Conservation (phyloP, 2,329 filamentous ascomycete species). For the Hypoxylon sp. region DNA sequence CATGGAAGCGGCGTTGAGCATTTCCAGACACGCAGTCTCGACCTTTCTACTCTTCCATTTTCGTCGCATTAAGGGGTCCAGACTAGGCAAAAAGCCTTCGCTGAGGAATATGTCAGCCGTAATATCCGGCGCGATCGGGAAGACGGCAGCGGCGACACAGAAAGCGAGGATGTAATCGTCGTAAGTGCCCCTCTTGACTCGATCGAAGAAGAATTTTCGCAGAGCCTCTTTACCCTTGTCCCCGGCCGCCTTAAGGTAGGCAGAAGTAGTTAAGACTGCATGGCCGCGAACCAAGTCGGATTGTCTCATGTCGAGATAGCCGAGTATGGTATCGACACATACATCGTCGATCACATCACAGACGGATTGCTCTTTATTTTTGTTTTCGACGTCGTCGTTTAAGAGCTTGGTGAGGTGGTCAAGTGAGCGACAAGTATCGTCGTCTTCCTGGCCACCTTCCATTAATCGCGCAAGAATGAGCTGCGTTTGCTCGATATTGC, state of each 20-base stretch:
- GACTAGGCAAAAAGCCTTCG: conserved; percentile 84
- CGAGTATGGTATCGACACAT: conserved; percentile 86
- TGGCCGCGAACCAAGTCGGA: conserved; percentile 80
- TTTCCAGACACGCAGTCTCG: conserved; percentile 86
- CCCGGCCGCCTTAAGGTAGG: conserved; percentile 83
- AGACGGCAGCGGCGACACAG: conserved; percentile 89
- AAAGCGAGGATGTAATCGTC: conserved; percentile 93
- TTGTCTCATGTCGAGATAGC: conserved; percentile 87
- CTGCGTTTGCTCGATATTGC: conserved; percentile 70
- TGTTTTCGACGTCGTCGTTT: conserved; percentile 64
- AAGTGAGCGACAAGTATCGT: conserved; percentile 73
- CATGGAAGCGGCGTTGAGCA: conserved; percentile 93
- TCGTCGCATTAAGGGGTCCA: conserved; percentile 81
- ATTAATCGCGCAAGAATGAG: conserved; percentile 89
- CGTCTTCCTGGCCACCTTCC: conserved; percentile 88
- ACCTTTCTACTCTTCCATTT: conserved; percentile 89
- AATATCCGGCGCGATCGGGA: conserved; percentile 84
- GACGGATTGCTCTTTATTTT: conserved; percentile 63
- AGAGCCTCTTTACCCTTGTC: conserved; percentile 79
- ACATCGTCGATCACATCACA: conserved; percentile 77
- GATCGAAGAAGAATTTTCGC: conserved; percentile 78
- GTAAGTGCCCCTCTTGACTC: conserved; percentile 79
- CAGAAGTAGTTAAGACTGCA: conserved; percentile 84
- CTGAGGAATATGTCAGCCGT: conserved; percentile 85
- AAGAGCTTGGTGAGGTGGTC: conserved; percentile 71